Evolutionary conservation across 2,329 filamentous ascomycete species (phyloP), one percentile per base, ranked within the genome.

Genomic region (Ophiosphaerella narmari): DNA sequence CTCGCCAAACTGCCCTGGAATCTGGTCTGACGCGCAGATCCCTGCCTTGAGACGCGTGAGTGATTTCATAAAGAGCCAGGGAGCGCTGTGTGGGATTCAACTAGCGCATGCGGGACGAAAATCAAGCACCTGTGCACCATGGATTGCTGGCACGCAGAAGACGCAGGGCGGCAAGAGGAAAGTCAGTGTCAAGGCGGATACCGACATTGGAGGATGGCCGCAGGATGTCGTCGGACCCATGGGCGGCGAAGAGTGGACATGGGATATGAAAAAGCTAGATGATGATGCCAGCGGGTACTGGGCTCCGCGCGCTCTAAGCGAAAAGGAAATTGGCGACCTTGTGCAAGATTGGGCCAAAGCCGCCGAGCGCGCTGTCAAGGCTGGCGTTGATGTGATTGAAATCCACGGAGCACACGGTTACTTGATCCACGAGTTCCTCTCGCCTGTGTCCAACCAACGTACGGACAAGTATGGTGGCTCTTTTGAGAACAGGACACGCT

Each of bases 361-460:
- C 0, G 72, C 71, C 8, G 50, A 59, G 33, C 50, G 74, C 18
- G 72, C 71, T 5, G 68, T 73, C 0, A 68, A 67, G 16, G 72
- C 72, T 0, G 72, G 72, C 1, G 52, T 74, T 2, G 65, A 74
- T 31, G 67, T 73, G 2, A 68, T 74, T 33, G 71, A 86, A 72
- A 71, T 74, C n/a, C 71, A 74, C 46, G 70, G 45, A 18, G 71
- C 71, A 8, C 75, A 77, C 43, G 75, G 76, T 2, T 78, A 78
- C 46, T 63, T 77, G 2, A 55, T 78, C 4, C 67, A 73, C 12
- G 71, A 76, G 43, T 78, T 77, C 46, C 58, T 77, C 1, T 70
- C 65, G 0, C 67, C 70, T 0, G 66, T 75, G 5, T 74, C 73
- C 13, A 78, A 78, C 51, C 70, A 65, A 35, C 57, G 75, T 9